phyloP scores from a whole-genome alignment of 2,329 filamentous ascomycete genomes.

The Fusarium hainanense region DNA sequence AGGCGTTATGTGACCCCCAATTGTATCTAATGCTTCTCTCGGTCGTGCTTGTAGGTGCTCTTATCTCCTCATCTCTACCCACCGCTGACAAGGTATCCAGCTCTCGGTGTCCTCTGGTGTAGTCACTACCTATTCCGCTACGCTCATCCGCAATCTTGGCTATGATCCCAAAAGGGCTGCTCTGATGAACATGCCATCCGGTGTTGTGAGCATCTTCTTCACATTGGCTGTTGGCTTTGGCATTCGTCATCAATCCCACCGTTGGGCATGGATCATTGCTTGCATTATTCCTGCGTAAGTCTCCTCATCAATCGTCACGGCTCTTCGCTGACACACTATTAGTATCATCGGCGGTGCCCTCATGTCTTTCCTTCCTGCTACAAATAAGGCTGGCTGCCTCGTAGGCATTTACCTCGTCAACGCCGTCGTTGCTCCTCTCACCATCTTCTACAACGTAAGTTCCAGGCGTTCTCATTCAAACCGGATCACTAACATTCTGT shows the following conservation, averaged over 20 bases:
- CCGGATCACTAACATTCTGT: too few species aligned
- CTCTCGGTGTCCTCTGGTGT: slow-evolving; percentile 65
- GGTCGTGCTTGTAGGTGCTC: slow-evolving; percentile 48
- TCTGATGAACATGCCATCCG: slow-evolving; percentile 66
- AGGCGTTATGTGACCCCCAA: slow-evolving; percentile 64
- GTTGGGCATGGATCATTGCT: slow-evolving; percentile 62
- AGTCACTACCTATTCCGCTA: slow-evolving; percentile 65
- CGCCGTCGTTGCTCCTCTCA: slow-evolving; percentile 58
- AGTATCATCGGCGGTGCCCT: slow-evolving; percentile 61
- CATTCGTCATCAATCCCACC: slow-evolving; percentile 59
- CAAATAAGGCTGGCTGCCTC: slow-evolving; percentile 59
- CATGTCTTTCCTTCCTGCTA: slow-evolving; percentile 63
- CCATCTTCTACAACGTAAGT: slow-evolving; percentile 59
- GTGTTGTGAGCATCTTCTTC: slow-evolving; percentile 63
- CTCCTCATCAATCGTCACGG: rapidly evolving
- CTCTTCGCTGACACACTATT: background rate
- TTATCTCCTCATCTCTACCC: too few species aligned
- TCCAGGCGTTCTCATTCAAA: too few species aligned
- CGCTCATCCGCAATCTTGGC: slow-evolving; percentile 61
- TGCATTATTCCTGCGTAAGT: slow-evolving; percentile 61
- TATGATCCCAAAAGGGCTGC: slow-evolving; percentile 59
- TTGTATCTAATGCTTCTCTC: slow-evolving; percentile 62
- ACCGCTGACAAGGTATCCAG: slow-evolving; percentile 20
- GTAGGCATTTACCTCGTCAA: slow-evolving; percentile 64
- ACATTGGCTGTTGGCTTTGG: slow-evolving; percentile 61